Evolutionary conservation across 441 rosid species (phyloP), one percentile per base, ranked within the genome.

Genomic region (Melastoma candidum): DNA sequence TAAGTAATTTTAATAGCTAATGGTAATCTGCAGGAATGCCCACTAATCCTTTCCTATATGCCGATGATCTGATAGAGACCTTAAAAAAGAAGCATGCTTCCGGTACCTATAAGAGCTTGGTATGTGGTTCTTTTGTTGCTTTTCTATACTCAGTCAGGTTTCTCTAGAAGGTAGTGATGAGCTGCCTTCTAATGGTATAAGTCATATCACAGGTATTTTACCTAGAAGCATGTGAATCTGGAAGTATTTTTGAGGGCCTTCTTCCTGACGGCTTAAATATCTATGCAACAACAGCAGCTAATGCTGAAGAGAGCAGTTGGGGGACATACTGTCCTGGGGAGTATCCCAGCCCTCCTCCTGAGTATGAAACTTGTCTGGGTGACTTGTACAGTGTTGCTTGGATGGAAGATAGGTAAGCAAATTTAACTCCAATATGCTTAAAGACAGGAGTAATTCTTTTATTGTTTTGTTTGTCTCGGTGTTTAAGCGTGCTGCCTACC

Each of bases 41-140:
- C 26, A 80, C 88, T 53, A 65, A 51, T 65, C 87, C 96, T 56
- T 82, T 75, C 75, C 67, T 93, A 14, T 93, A 81, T 66, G 98
- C 95, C 4, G 22, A 80, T 59, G 98, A 93, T 58, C 70, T 93
- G 61, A 83, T 68, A 44, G 80, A 78, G 25, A 83, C 72, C 44
- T 70, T 93, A 56, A 84, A 77, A 77, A 81, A 74, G 69, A 93
- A 89, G 78, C 79, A 84, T 64, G 93, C 88, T 57, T 79, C 74
- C 7, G 93, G 88, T 70, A 81, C 80, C 47, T 93, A 84, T 55
- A 67, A 81, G 74, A 88, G 85, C 85, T 61, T 86, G 93, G 97
- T 89, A 50, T 65, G 27, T 10, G 27, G 12, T 12, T 17, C 9
- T 8, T 7, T 47, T 8, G 8, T 32, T 6, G 41, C 36, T 27